A percentile compares a stretch with the other conserved stretches of the same genome.
phyloP scores from a whole-genome alignment of 495 filamentous ascomycete genomes.

The Parathielavia hyrcaniae region DNA sequence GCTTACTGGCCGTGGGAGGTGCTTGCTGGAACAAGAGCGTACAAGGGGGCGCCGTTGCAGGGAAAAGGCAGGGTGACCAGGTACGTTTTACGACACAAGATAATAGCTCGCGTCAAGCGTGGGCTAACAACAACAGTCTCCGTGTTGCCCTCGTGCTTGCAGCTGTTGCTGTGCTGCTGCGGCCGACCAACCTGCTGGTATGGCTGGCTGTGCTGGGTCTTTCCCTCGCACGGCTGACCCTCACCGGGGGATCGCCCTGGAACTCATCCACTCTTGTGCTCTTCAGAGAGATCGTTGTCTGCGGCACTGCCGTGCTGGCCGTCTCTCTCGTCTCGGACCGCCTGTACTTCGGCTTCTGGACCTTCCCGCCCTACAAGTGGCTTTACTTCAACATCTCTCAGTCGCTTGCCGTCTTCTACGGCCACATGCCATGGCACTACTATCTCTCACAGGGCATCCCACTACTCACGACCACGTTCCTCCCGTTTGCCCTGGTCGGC shows the following conservation, averaged over 20 bases:
- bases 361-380: conserved; percentile 83
- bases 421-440: conserved; percentile 86
- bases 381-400: conserved; percentile 88
- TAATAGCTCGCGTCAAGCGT: too few relatives aligned
- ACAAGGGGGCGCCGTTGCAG: conserved; percentile 20
- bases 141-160: conserved; percentile 67
- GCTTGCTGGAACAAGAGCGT: conserved; percentile 34
- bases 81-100: conserved; percentile 18
- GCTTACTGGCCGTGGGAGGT: conserved; percentile 80
- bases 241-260: conserved; percentile 37
- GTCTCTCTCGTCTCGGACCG: conserved; percentile 66
- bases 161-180: conserved; percentile 75
- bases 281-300: conserved; percentile 55
- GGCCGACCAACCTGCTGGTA: conserved; percentile 84
- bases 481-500: conserved; percentile 67
- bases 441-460: conserved; percentile 87
- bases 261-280: conserved; percentile 47
- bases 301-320: conserved; percentile 58
- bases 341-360: conserved; percentile 79
- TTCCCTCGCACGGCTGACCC: conserved; percentile 37
- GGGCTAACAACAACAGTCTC: conserved; percentile 40
- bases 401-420: conserved; percentile 84
- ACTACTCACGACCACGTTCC: conserved; percentile 73
- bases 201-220: conserved; percentile 58
- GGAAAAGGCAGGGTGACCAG: conserved; percentile 30